Percentiles rank a stretch among this genome's conserved stretches.
phyloP scores from a whole-genome alignment of 2,329 filamentous ascomycete species.

The Chrysoporthe austroafricana region DNA sequence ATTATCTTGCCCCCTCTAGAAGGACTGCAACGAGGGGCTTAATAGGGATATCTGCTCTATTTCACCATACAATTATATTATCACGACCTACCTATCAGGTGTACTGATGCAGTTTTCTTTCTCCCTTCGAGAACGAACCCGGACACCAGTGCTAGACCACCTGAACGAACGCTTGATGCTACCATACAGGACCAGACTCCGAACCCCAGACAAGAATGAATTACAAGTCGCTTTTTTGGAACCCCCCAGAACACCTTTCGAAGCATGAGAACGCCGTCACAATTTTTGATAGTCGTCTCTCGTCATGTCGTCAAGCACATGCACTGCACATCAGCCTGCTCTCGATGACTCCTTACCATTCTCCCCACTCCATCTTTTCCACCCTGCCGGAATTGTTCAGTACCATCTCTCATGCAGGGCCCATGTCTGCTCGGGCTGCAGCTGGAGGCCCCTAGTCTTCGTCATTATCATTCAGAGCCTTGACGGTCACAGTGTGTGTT shows the following conservation, averaged over 20 bases:
- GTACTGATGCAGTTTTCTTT: constrained; percentile 18
- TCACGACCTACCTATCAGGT: constrained; percentile 6
- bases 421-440: neutral
- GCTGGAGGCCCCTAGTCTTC: constrained; percentile 7
- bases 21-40: neutral
- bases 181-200: neutral
- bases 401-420: too few species aligned
- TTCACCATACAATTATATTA: neutral
- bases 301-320: neutral
- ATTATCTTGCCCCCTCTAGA: neutral
- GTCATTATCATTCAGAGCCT: constrained; percentile 15
- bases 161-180: constrained; percentile 4
- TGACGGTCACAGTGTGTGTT: constrained; percentile 15
- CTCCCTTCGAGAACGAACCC: neutral
- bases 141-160: constrained; percentile 18
- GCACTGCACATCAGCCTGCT: neutral
- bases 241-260: neutral
- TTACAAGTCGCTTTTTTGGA: neutral
- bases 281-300: neutral
- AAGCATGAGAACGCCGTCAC: neutral
- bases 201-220: constrained; percentile 5
- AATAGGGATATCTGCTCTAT: neutral
- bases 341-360: neutral
- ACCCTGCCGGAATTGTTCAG: too few species aligned
- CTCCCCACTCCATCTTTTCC: neutral